These are phyloP conservation scores for Basidiobolus meristosporus DNA, from an alignment of 371 early-diverging fungal species.

Conservation along the genomic window DNA sequence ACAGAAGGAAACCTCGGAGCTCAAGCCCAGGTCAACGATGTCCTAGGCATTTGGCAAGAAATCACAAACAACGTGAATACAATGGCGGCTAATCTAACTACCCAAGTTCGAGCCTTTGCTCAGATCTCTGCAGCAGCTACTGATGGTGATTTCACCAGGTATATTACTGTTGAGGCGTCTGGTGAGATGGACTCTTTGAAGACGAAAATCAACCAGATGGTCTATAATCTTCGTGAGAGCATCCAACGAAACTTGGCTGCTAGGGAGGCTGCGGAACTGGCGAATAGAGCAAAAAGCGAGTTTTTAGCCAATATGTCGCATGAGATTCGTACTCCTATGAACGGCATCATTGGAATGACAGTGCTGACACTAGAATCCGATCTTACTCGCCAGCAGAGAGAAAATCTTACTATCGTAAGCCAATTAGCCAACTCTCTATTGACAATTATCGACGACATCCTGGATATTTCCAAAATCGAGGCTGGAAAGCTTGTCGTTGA, in stretches of 20 bases:
- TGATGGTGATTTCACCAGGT: slow-evolving; percentile 31
- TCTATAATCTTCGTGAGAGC: slow-evolving; percentile 37
- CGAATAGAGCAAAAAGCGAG: slow-evolving; percentile 53
- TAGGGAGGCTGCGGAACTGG: slow-evolving; percentile 50
- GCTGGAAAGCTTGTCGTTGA: slow-evolving; percentile 57
- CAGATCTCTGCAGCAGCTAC: slow-evolving; percentile 39
- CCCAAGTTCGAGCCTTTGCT: slow-evolving; percentile 38
- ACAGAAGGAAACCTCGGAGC: slow-evolving; percentile 29
- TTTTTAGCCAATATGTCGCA: slow-evolving; percentile 62
- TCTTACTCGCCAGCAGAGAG: slow-evolving; percentile 53
- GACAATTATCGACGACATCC: slow-evolving; percentile 58
- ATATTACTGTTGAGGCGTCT: slow-evolving; percentile 47
- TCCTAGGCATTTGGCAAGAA: slow-evolving; percentile 40
- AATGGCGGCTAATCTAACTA: slow-evolving; percentile 21
- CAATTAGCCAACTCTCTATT: slow-evolving; percentile 40
- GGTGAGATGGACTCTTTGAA: slow-evolving; percentile 63
- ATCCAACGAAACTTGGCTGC: slow-evolving; percentile 48
- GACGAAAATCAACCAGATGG: slow-evolving; percentile 58
- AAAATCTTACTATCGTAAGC: slow-evolving; percentile 49
- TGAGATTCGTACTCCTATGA: slow-evolving; percentile 59
- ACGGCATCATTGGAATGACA: slow-evolving; percentile 62
- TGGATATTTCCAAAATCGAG: slow-evolving; percentile 68
- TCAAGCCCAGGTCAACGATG: slow-evolving; percentile 22
- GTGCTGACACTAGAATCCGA: slow-evolving; percentile 39
- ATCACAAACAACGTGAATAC: slow-evolving; percentile 25